These are phyloP conservation scores for Rhododendron mucronatum DNA, from an alignment of 148 eudicot species.

Conservation along the genomic window DNA sequence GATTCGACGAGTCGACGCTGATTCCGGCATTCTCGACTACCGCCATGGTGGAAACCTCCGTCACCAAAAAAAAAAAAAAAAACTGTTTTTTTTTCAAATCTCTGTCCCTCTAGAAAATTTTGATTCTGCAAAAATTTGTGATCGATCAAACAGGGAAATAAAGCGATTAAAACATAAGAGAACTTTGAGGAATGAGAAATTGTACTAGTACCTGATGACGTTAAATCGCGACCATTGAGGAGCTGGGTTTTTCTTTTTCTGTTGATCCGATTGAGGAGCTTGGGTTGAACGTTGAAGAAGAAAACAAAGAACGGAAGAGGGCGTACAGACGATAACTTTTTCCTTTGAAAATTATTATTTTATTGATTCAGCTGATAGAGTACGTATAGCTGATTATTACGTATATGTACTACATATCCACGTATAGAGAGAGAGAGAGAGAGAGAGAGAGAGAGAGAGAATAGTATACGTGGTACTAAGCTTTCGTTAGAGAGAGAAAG, in stretches of 20 bases:
- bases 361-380: neutral
- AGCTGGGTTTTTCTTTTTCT: no score
- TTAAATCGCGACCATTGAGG: neutral
- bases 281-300: neutral
- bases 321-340: neutral
- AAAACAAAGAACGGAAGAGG: neutral
- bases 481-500: neutral
- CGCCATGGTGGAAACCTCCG: slow-evolving; percentile 59
- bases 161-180: neutral
- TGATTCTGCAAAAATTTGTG: neutral
- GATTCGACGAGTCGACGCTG: slow-evolving; percentile 24
- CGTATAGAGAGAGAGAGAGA: neutral
- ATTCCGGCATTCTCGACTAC: slow-evolving; percentile 60
- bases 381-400: neutral
- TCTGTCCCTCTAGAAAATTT: neutral
- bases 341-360: neutral
- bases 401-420: neutral
- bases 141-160: neutral
- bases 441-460: neutral
- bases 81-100: neutral
- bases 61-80: neutral
- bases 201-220: neutral
- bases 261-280: no score
- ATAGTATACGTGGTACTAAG: no score
- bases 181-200: neutral